A percentile compares a stretch with the other conserved stretches of the same genome.
Evolutionary conservation across 805 yeast genomes (phyloP).

Genomic region (Kregervanrija pseudodelftensis): DNA sequence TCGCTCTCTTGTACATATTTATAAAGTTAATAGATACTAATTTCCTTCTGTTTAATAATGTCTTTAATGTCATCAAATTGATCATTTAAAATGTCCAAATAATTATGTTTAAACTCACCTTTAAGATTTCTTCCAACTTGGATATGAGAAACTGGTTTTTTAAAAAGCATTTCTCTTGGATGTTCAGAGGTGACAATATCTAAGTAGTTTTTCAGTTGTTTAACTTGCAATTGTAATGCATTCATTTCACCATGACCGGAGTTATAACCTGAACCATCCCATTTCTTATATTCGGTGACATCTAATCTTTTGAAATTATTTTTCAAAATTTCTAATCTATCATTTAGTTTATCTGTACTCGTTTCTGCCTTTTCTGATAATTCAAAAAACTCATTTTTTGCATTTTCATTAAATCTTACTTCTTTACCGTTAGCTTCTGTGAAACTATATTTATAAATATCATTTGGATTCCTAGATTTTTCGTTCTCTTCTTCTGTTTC

Average conservation of each 20-base stretch:
- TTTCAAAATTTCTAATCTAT: conserved; percentile 25
- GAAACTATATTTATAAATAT: background rate
- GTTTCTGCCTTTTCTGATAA: conserved; percentile 8
- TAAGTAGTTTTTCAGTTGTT: conserved; percentile 25
- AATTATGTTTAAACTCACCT: conserved; percentile 14
- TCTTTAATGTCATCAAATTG: conserved; percentile 15
- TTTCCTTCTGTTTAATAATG: conserved; percentile 5
- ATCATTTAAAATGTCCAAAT: conserved; percentile 22
- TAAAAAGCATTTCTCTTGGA: conserved; percentile 28
- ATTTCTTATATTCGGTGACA: conserved; percentile 20
- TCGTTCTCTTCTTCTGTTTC: conserved; percentile 16
- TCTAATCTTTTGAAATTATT: conserved; percentile 20
- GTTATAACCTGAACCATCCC: conserved; percentile 7
- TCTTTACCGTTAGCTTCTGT: conserved; percentile 13
- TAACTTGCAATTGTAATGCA: conserved; percentile 28
- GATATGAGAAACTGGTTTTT: conserved; percentile 18
- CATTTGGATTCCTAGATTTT: conserved; percentile 2
- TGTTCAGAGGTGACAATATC: conserved; percentile 28
- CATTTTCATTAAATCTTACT: conserved; percentile 21
- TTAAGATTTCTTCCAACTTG: conserved; percentile 2
- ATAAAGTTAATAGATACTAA: background rate
- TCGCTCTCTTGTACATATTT: background rate
- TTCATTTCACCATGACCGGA: conserved; percentile 26
- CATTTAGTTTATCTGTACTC: conserved; percentile 11
- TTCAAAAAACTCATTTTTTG: conserved; percentile 4